phyloP scores from a whole-genome alignment of 2,329 filamentous ascomycete genomes.

The Aspergillus jensenii region DNA sequence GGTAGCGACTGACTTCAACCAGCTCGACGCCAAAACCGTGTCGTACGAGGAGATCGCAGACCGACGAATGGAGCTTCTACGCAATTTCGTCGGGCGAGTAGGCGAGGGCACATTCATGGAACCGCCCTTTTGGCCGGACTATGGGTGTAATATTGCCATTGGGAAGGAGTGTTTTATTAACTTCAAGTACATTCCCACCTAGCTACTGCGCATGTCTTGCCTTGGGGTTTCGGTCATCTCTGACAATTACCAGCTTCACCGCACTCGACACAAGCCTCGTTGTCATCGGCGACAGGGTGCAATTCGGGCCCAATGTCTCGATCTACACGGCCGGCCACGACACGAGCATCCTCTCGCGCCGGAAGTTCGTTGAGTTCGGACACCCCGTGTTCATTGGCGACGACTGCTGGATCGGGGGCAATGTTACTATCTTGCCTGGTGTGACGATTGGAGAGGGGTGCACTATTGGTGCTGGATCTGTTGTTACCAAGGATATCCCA shows the following conservation, averaged over 20 bases:
- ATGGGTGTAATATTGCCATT: slow-evolving; percentile 34
- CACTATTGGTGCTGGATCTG: not conserved
- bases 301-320: slow-evolving; percentile 54
- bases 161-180: slow-evolving; percentile 34
- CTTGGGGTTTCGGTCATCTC: not conserved
- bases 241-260: slow-evolving; percentile 48
- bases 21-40: slow-evolving; percentile 25
- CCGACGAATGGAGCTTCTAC: slow-evolving; percentile 26
- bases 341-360: slow-evolving; percentile 34
- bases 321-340: slow-evolving; percentile 57
- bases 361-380: slow-evolving; percentile 52
- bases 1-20: slow-evolving; percentile 30
- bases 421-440: slow-evolving; percentile 36
- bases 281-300: slow-evolving; percentile 54
- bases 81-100: slow-evolving; percentile 28
- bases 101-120: slow-evolving; percentile 33
- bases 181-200: slow-evolving; percentile 26
- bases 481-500: slow-evolving; percentile 6
- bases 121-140: slow-evolving; percentile 32
- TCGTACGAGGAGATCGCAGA: slow-evolving; percentile 28
- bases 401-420: slow-evolving; percentile 53
- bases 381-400: slow-evolving; percentile 49
- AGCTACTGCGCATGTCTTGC: not conserved
- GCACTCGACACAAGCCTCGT: slow-evolving; percentile 56
- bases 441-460: slow-evolving; percentile 1